Base-by-base conservation (phyloP, 352 stramenopile genomes). In the Phytopythium ostracodes region DNA sequence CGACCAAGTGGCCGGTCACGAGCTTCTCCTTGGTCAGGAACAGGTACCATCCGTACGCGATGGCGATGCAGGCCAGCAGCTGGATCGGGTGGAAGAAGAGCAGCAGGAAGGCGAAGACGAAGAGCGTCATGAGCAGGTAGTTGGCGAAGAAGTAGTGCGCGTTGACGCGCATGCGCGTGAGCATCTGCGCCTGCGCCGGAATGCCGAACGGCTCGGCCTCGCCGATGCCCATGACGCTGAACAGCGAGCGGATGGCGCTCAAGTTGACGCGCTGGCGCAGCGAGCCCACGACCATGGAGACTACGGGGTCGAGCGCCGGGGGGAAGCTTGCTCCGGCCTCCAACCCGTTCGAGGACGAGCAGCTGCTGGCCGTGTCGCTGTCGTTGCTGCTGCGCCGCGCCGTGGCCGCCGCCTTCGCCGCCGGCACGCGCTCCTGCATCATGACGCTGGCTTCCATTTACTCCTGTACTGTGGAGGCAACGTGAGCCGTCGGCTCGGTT, bases 21-120 rank as follows among this genome's bases (percentile, higher is more conserved):
- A 66, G 68, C 36, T 81, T 63, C 59, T 87, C 80, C 61, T 79
- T 77, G 22, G 78, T 89, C 54, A 89, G 72, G 47, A 89, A 81
- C 49, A 85, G 62, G 65, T 85, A 82, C 80, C 80, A 89, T 20
- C 77, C 80, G 47, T 74, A 87, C 56, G 61, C 76, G 57, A 89
- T 67, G 44, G 84, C 49, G 57, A 88, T 77, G 51, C 77, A 89
- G 51, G 87, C 75, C 43, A 89, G 53, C 24, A 89, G 54, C 65
- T 89, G 80, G 57, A 89, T 76, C 53, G 73, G 80, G 52, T 89
- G 80, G 76, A 88, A 89, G 65, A 89, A 88, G 29, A 88, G 63
- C 78, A 91, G 62, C 31, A 87, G 59, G 63, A 88, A 89, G 62
- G 73, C 79, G 62, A 91, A 87, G 52, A 89, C 66, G 25, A 70